Base-by-base conservation (phyloP, 208 protist genomes). In the Wallacemonas sp. region DNA sequence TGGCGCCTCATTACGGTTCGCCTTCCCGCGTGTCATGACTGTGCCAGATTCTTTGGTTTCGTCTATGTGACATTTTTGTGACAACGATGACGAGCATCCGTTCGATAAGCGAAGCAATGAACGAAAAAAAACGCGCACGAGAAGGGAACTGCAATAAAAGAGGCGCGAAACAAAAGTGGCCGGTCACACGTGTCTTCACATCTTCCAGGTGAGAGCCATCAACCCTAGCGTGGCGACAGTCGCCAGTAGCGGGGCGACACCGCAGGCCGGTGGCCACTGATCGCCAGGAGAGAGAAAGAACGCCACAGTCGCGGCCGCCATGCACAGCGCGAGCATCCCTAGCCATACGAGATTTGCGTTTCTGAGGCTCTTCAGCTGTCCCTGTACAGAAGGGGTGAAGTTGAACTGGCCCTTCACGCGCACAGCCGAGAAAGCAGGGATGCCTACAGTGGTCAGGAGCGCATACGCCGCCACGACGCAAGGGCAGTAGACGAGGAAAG, bases 101-200 rank as follows among this genome's bases (percentile, higher is more conserved):
- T n/a, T n/a, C n/a, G n/a, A n/a, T 13, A 22, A 50, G 29, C 34
- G 10, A 65, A 65, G 17, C 33, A 52, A 64, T 30, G 37, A 39
- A 65, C 63, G 39, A 66, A 66, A 58, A 66, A 65, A 66, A 71
- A 63, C n/a, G 30, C 17, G 63, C 45, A 62, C 10, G 26, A 12
- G 22, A 3, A 54, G 26, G 1, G 44, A 19, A 62, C 17, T 21
- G 34, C 13, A 62, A 34, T 26, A 5, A 42, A 32, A 42, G n/a
- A n/a, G 17, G 34, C 26, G 27, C 26, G 10, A 9, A 50, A 39
- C 22, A 50, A 53, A n/a, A n/a, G n/a, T n/a, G n/a, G n/a, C n/a
- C n/a, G n/a, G n/a, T n/a, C n/a, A n/a, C n/a, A n/a, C n/a, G n/a
- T n/a, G n/a, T n/a, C n/a, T n/a, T 57, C 50, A 57, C 50, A 57